phyloP scores from a whole-genome alignment of 2,329 filamentous ascomycete genomes.

The Penicillium sclerotigenum region DNA sequence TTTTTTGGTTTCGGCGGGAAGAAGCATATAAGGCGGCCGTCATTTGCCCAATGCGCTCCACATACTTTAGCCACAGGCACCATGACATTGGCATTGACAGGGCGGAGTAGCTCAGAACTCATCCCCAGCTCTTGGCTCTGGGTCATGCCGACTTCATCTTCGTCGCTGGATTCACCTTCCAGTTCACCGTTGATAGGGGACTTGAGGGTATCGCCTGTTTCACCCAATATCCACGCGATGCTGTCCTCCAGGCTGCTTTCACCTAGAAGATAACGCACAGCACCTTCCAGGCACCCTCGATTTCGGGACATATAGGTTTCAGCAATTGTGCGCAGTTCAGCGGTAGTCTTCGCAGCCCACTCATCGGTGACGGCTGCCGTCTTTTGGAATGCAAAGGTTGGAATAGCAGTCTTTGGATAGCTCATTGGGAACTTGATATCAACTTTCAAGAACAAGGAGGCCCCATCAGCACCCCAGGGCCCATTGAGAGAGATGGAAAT shows the following conservation, averaged over 20 bases:
- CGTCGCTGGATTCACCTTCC: constrained; percentile 74
- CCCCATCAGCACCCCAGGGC: constrained; percentile 56
- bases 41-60: constrained; percentile 56
- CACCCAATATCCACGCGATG: constrained; percentile 51
- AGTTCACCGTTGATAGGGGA: constrained; percentile 41
- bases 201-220: constrained; percentile 53
- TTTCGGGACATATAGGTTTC: constrained; percentile 53
- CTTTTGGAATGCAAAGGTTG: constrained; percentile 55
- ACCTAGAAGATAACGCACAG: constrained; percentile 60
- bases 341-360: constrained; percentile 48
- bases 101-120: constrained; percentile 52
- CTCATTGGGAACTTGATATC: constrained; percentile 57
- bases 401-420: constrained; percentile 53
- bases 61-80: constrained; percentile 60
- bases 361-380: constrained; percentile 55
- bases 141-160: constrained; percentile 60
- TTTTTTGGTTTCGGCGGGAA: constrained; percentile 54
- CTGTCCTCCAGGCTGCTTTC: constrained; percentile 59
- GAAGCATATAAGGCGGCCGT: constrained; percentile 58
- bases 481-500: constrained; percentile 58
- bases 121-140: constrained; percentile 46
- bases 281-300: constrained; percentile 58
- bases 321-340: constrained; percentile 55
- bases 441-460: constrained; percentile 54
- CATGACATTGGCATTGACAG: constrained; percentile 60